Base-by-base conservation (phyloP, 441 rosid species). In the Euphorbia corollata region DNA sequence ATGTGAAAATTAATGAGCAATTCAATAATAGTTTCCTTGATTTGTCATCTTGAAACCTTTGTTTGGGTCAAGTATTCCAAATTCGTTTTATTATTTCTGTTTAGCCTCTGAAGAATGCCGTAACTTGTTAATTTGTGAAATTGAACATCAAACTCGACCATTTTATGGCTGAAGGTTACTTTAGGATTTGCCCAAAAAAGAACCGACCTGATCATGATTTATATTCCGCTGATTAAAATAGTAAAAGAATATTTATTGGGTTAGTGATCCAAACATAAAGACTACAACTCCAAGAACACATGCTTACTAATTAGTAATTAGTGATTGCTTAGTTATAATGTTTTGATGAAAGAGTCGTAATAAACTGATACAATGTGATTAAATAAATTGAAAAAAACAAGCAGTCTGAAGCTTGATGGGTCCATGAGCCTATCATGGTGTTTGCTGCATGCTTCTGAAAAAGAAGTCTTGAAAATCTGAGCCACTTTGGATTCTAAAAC, bases 401-500 rank as follows among this genome's bases (percentile, higher is more conserved):
- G 1, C 1, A 6, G 41, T 38, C 41, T 38, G 41, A 38, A 58
- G 20, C 24, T 57, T 38, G 62, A 18, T 67, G 54, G 70, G 70
- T 43, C 63, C 70, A 67, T 58, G 4, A 11, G 71, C 39, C 57
- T 41, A 67, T 67, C 15, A 68, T 68, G 30, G 57, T 68, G 56
- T 59, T 45, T 58, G 45, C 8, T 11, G 64, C 71, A 45, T 68
- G 71, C 71, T 45, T 67, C 45, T 43, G 64, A 59, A 39, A 43
- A 27, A 27, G 32, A 68, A 23, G 22, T 34, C 19, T 59, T 11
- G 27, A 55, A 67, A 67, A 62, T 18, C 30, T 30, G 64, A 68
- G 19, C 45, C 64, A 58, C 57, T 59, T 58, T 12, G 30, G 43
- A 58, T 16, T 43, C 48, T 67, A 67, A 67, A 67, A 30, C 63